Evolutionary conservation across 1,284 basidiomycete species (phyloP).

Genomic region (Ganoderma meredithae): DNA sequence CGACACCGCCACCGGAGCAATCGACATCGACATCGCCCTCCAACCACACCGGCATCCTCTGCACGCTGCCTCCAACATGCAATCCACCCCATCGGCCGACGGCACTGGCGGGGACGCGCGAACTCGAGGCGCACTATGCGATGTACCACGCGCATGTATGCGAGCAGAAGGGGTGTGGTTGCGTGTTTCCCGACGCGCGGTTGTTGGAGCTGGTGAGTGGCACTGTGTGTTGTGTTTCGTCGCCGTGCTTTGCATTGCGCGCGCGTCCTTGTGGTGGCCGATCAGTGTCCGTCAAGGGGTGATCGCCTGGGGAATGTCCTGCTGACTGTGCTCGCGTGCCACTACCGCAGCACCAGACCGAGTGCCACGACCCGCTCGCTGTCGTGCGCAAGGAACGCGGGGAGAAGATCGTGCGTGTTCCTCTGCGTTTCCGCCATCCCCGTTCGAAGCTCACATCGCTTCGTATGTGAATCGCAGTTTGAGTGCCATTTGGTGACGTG

Average conservation of each 20-base stretch:
- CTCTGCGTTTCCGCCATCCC: conserved; percentile 11
- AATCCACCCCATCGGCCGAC: conserved; percentile 65
- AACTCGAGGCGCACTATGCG: conserved; percentile 83
- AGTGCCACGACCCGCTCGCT: conserved; percentile 87
- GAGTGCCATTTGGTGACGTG: conserved; percentile 81
- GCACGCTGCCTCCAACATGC: conserved; percentile 86
- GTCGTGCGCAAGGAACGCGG: conserved; percentile 78
- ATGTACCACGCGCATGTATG: conserved; percentile 88
- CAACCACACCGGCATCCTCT: conserved; percentile 52
- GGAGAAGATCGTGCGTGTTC: conserved; percentile 82
- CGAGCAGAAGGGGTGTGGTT: conserved; percentile 68
- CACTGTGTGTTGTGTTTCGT: background rate
- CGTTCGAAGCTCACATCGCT: background rate
- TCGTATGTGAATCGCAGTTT: conserved; percentile 61
- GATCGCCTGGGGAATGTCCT: too few relatives aligned
- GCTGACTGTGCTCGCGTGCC: background rate
- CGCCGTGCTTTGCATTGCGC: background rate
- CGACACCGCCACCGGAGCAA: conserved; percentile 26
- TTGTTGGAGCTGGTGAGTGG: conserved; percentile 78
- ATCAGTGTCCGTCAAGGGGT: background rate
- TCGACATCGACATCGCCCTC: conserved; percentile 22
- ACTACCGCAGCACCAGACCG: conserved; percentile 75
- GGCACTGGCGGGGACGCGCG: conserved; percentile 63
- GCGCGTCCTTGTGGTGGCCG: too few relatives aligned
- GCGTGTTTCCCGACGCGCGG: conserved; percentile 87